Base-by-base conservation (phyloP, 202 grass and related monocot genomes). In the Hordeum pubiflorum region DNA sequence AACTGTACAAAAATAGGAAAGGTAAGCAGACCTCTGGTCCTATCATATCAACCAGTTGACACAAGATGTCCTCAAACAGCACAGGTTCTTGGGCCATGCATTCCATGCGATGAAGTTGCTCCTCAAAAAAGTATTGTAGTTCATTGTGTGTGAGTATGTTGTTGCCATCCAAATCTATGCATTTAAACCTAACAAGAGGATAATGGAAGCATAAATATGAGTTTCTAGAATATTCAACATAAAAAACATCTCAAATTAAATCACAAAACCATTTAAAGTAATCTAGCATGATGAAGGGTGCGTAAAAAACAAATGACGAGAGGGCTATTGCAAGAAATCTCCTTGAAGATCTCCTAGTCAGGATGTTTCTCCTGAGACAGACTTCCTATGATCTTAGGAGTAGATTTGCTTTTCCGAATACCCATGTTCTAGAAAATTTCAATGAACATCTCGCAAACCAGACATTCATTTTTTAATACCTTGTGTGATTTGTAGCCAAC, bases 61-160 rank as follows among this genome's bases (percentile, higher is more conserved):
- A 96, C 46, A 99, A 76, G 63, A 99, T 96, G 83, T 99, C 97
- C 83, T 96, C 92, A 77, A 91, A 99, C 37, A 96, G 81, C 73
- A 96, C 92, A 79, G 97, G 92, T 83, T 99, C 97, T 66, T 99
- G 92, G 62, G 97, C 86, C 97, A 99, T 93, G 72, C 97, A 99
- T 63, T 99, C 97, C 92, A 99, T 93, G 29, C 97, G 92, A 84
- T 99, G 97, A 83, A 99, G 89, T 80, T 99, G 97, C 89, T 99
- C 97, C 75, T 99, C 91, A 40, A 91, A 96, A 73, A 99, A 99
- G 75, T 89, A 96, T 69, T 99, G 97, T 78, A 96, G 85, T 80
- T 99, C 93, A 83, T 89, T 99, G 81, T 85, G 68, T 86, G 97
- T 96, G 48, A 99, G 85, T 79, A 96, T 93, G 61, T 79, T 81